Base-by-base conservation (phyloP, 768 basidiomycete species). In the Lactarius vividus region DNA sequence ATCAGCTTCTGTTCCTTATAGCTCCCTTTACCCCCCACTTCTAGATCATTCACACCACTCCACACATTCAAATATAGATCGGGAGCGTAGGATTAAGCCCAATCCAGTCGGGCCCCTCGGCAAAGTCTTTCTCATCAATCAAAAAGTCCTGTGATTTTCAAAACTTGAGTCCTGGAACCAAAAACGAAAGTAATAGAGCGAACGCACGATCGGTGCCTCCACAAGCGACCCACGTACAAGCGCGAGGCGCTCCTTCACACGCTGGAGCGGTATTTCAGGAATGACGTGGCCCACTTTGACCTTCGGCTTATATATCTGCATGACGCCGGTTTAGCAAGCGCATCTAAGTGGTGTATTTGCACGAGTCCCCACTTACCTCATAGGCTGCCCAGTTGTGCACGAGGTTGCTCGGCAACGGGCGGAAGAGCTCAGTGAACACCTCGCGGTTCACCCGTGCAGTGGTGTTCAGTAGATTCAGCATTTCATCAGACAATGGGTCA, bases 381-480 rank as follows among this genome's bases (percentile, higher is more conserved):
- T 95, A 96, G 5, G 85, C 84, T 10, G 82, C 77, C 93, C 92
- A 95, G 63, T 82, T 82, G 67, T 87, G 82, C 58, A 96, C 89
- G 31, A 89, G 76, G 76, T 97, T 94, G 15, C 87, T 89, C 4
- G 94, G 94, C 18, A 93, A 85, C n/a, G 91, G 88, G 46, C 87
- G 82, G 81, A 96, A 97, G 35, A 95, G 71, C 77, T 93, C 91
- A 5, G 89, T 88, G 71, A 94, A 96, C 62, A 95, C 82, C 73
- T 91, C 89, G 62, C 92, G 81, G 74, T 98, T 98, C 78, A 77
- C 83, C 65, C 82, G 81, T 20, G 94, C 95, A 0, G 91, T 94
- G 40, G 78, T 79, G 46, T 80, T 82, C 87, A 88, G 88, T 7
- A 94, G 77, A 9, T 78, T 66, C 7, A 84, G 71, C 23, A 86